phyloP scores from a whole-genome alignment of 2,329 filamentous ascomycete genomes.

The Cladosporium austrohemisphaericum region DNA sequence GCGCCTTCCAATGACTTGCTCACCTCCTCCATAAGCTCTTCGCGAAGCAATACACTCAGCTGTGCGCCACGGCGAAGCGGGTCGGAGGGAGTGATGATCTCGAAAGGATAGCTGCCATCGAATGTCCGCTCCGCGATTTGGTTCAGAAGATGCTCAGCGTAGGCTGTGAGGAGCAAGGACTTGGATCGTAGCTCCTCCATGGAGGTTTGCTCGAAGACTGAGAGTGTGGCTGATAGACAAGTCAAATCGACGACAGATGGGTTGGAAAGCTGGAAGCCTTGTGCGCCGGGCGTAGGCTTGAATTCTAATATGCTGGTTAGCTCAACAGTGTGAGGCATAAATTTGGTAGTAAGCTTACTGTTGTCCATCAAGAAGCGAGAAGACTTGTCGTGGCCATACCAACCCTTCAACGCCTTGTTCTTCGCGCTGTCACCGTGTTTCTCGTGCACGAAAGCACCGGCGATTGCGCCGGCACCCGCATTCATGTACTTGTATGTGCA shows the following conservation, averaged over 20 bases:
- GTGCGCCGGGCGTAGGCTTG: slow-evolving; percentile 70
- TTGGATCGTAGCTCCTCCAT: slow-evolving; percentile 69
- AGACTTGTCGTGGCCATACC: slow-evolving; percentile 79
- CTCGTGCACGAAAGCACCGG: slow-evolving; percentile 76
- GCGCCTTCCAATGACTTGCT: slow-evolving; percentile 60
- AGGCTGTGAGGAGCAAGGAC: slow-evolving; percentile 69
- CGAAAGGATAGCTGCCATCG: slow-evolving; percentile 34
- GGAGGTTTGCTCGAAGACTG: slow-evolving; percentile 66
- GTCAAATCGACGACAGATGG: slow-evolving; percentile 74
- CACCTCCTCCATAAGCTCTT: slow-evolving; percentile 68
- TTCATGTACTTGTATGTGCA: slow-evolving; percentile 96
- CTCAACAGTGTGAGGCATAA: neutral
- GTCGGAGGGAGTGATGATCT: slow-evolving; percentile 66
- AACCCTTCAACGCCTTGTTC: slow-evolving; percentile 58
- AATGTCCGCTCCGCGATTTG: slow-evolving; percentile 20
- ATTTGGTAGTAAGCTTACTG: slow-evolving; percentile 21
- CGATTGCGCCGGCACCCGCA: slow-evolving; percentile 76
- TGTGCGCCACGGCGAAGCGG: slow-evolving; percentile 71
- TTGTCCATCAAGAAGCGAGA: slow-evolving; percentile 80
- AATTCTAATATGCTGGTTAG: slow-evolving; percentile 74
- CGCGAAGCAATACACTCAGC: slow-evolving; percentile 66
- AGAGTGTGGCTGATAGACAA: slow-evolving; percentile 65
- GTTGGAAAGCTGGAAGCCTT: slow-evolving; percentile 81
- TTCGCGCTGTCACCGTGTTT: slow-evolving; percentile 58
- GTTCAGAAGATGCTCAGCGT: slow-evolving; percentile 65